phyloP scores from a whole-genome alignment of 805 yeast genomes.

The Saccharomycopsis schoenii region DNA sequence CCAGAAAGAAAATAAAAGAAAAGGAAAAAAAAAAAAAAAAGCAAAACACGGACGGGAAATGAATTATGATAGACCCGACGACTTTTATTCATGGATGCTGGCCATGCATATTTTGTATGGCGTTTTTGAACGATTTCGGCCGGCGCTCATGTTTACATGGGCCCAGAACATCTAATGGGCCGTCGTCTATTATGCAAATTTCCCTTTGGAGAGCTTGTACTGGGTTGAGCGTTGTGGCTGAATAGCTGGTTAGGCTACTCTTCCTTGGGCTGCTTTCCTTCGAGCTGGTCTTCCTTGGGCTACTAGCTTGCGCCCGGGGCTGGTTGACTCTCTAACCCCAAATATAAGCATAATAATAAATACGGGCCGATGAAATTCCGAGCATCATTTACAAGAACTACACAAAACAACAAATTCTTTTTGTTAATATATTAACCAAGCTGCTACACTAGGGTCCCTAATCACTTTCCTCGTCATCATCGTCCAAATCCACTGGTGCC shows the following conservation, averaged over 20 bases:
- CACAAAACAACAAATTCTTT: too few species aligned
- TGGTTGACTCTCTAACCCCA: too few species aligned
- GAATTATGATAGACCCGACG: not conserved
- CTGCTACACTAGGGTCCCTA: not conserved
- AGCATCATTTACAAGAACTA: too few species aligned
- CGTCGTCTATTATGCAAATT: not conserved
- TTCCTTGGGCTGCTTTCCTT: too few species aligned
- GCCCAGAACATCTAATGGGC: not conserved
- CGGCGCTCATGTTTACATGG: not conserved
- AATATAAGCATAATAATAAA: too few species aligned
- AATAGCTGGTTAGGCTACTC: too few species aligned
- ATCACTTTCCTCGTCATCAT: constrained; percentile 32
- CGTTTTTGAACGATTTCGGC: not conserved
- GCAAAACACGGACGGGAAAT: too few species aligned
- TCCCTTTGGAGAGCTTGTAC: not conserved
- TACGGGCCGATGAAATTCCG: too few species aligned
- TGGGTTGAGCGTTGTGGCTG: too few species aligned
- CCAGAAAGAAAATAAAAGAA: not conserved
- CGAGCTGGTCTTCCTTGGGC: too few species aligned
- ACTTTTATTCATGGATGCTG: not conserved
- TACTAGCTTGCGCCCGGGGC: too few species aligned
- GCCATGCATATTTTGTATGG: not conserved
- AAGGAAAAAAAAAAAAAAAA: not conserved
- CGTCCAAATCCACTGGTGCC: constrained; percentile 68
- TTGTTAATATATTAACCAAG: too few species aligned